A percentile compares a stretch with the other conserved stretches of the same genome.
These are phyloP conservation scores for Colletotrichum coccodes DNA, from an alignment of 2,329 filamentous ascomycete species.

Conservation along the genomic window DNA sequence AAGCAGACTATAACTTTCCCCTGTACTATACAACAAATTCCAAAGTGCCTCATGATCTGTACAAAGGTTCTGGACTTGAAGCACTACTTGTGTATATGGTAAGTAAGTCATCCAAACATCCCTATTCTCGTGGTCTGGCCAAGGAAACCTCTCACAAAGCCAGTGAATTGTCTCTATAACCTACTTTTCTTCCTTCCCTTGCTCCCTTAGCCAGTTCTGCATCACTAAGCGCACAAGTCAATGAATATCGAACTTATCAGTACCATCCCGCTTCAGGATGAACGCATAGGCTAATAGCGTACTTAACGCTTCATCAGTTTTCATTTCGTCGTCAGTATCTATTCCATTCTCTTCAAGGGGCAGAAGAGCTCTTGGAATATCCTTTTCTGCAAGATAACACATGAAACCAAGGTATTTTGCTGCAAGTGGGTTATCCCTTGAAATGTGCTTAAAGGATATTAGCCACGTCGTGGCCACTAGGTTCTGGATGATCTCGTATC, in stretches of 20 bases:
- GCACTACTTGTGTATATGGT: constrained; percentile 33
- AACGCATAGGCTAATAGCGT: constrained; percentile 43
- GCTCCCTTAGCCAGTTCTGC: constrained; percentile 40
- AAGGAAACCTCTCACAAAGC: constrained; percentile 30
- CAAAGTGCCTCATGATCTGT: neutral
- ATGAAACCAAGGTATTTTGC: constrained; percentile 42
- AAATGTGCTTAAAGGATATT: constrained; percentile 46
- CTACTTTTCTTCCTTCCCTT: constrained; percentile 12
- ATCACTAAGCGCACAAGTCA: constrained; percentile 43
- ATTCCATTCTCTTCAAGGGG: constrained; percentile 25
- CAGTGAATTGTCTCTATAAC: constrained; percentile 19
- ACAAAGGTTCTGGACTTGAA: constrained; percentile 4
- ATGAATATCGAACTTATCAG: constrained; percentile 41
- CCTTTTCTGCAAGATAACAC: constrained; percentile 40
- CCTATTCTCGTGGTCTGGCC: constrained; percentile 31
- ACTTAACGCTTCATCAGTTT: constrained; percentile 36
- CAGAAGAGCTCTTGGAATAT: constrained; percentile 42
- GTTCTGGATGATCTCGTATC: constrained; percentile 40
- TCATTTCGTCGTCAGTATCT: constrained; percentile 11
- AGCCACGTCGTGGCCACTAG: constrained; percentile 45
- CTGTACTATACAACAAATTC: neutral
- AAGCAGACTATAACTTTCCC: neutral
- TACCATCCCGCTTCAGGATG: constrained; percentile 36
- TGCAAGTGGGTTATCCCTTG: constrained; percentile 37
- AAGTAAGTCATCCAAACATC: constrained; percentile 38